These are phyloP conservation scores for Medicago arabica DNA, from an alignment of 306 rosid genomes.

Conservation along the genomic window DNA sequence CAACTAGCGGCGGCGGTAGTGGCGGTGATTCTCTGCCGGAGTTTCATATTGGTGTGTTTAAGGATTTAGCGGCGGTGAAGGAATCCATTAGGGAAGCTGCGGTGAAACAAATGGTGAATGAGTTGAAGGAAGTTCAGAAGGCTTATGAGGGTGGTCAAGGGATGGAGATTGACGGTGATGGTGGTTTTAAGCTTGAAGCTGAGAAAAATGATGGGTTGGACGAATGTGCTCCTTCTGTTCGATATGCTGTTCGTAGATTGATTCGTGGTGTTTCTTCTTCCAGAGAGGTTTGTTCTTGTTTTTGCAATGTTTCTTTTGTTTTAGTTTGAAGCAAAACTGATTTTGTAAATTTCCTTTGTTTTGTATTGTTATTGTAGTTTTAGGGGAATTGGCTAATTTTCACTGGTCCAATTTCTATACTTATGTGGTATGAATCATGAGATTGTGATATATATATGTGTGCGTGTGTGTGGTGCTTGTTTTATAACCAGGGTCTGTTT, in stretches of 20 bases:
- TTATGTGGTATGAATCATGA: not conserved
- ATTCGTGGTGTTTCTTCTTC: conserved; percentile 96
- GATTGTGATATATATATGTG: not conserved
- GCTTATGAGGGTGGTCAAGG: conserved; percentile 66
- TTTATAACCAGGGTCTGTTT: too few relatives aligned
- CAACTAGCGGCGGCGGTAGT: conserved; percentile 38
- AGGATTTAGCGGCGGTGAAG: conserved; percentile 71
- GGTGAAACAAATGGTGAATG: conserved; percentile 65
- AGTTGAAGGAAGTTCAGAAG: conserved; percentile 77
- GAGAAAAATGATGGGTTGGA: conserved; percentile 94
- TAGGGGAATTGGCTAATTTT: not conserved
- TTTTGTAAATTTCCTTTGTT: not conserved
- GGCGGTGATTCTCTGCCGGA: conserved; percentile 52
- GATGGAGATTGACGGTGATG: conserved; percentile 58
- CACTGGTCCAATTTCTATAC: not conserved
- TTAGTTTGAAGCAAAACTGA: not conserved
- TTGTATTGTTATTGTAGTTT: not conserved
- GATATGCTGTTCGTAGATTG: conserved; percentile 88
- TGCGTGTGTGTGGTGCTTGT: too few relatives aligned
- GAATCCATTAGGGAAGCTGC: conserved; percentile 64
- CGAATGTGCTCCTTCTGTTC: conserved; percentile 90
- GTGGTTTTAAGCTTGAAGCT: conserved; percentile 81
- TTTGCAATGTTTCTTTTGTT: not conserved
- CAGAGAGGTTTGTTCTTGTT: conserved; percentile 63
- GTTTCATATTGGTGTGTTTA: conserved; percentile 91